Evolutionary conservation across 805 yeast genomes (phyloP).

Genomic region (Kodamaea jinghongensis): DNA sequence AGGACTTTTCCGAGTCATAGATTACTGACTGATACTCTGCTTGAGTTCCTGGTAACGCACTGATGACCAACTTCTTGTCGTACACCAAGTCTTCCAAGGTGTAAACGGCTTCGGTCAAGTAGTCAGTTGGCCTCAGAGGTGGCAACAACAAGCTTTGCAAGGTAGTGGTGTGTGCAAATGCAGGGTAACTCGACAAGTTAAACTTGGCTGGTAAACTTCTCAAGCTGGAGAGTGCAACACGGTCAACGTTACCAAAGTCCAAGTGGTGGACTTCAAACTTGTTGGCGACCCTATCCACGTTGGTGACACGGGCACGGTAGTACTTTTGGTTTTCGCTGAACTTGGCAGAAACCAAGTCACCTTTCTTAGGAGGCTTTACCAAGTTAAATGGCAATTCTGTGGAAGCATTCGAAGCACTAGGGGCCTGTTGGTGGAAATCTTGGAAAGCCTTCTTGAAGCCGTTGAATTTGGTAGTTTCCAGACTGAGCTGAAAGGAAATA

Average conservation of each 20-base stretch:
- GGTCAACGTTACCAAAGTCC: conserved; percentile 58
- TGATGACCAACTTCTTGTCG: conserved; percentile 54
- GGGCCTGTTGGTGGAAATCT: conserved; percentile 38
- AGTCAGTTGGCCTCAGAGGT: conserved; percentile 53
- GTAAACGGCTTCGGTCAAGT: conserved; percentile 51
- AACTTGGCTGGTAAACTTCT: conserved; percentile 54
- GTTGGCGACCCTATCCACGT: conserved; percentile 42
- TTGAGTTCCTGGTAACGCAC: conserved; percentile 42
- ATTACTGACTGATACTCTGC: conserved; percentile 51
- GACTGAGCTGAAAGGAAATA: conserved; percentile 44
- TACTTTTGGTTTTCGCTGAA: conserved; percentile 51
- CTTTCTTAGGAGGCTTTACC: conserved; percentile 46
- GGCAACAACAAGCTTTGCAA: conserved; percentile 57
- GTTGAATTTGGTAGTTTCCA: conserved; percentile 35
- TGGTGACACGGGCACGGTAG: conserved; percentile 55
- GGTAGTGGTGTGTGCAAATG: conserved; percentile 55
- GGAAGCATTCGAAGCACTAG: conserved; percentile 36
- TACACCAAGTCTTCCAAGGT: conserved; percentile 51
- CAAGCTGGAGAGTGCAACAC: conserved; percentile 43
- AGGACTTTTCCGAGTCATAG: conserved; percentile 54
- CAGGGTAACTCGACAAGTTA: conserved; percentile 36
- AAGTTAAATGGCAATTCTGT: conserved; percentile 40
- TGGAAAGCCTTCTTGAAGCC: conserved; percentile 48
- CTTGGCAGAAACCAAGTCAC: conserved; percentile 56
- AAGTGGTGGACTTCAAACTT: conserved; percentile 53